phyloP scores from a whole-genome alignment of 2,329 filamentous ascomycete genomes.

The Cordyceps pruinosa region DNA sequence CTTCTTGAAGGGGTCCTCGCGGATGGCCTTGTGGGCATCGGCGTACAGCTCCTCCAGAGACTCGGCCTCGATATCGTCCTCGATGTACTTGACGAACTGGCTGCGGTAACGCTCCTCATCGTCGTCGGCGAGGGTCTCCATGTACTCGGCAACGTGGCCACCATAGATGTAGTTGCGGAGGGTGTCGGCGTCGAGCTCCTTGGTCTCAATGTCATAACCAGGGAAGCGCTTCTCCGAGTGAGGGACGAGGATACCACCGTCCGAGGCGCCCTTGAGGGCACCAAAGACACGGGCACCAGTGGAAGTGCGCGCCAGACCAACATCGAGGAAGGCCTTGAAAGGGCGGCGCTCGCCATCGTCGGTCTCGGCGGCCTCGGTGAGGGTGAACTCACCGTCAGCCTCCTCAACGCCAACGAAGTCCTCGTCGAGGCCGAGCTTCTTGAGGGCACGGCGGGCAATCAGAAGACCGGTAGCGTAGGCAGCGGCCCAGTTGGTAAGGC shows the following conservation, averaged over 20 bases:
- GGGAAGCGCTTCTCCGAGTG: constrained; percentile 99
- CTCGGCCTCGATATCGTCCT: constrained; percentile 93
- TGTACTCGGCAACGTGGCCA: constrained; percentile 99
- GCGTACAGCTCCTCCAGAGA: constrained; percentile 94
- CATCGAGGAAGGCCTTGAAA: constrained; percentile 99
- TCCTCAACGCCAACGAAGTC: constrained; percentile 94
- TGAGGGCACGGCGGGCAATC: constrained; percentile 90
- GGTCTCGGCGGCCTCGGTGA: constrained; percentile 90
- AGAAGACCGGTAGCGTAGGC: constrained; percentile 96
- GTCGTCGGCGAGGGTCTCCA: constrained; percentile 98
- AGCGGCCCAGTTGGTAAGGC: constrained; percentile 99
- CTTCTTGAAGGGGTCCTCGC: constrained; percentile 98
- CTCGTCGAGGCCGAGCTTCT: constrained; percentile 94
- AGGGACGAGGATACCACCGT: constrained; percentile 92
- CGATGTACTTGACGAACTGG: constrained; percentile 97
- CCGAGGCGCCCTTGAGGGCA: constrained; percentile 98
- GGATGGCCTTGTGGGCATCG: constrained; percentile 93
- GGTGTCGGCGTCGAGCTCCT: constrained; percentile 95
- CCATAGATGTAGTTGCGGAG: constrained; percentile 99
- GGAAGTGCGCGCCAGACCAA: constrained; percentile 93
- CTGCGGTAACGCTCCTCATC: constrained; percentile 99
- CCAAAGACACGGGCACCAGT: constrained; percentile 98
- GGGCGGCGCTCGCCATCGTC: constrained; percentile 91
- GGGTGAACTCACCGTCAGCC: constrained; percentile 87
- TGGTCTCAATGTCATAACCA: constrained; percentile 91